phyloP scores from a whole-genome alignment of 371 early-diverging fungal genomes.

The Mortierella sp. region DNA sequence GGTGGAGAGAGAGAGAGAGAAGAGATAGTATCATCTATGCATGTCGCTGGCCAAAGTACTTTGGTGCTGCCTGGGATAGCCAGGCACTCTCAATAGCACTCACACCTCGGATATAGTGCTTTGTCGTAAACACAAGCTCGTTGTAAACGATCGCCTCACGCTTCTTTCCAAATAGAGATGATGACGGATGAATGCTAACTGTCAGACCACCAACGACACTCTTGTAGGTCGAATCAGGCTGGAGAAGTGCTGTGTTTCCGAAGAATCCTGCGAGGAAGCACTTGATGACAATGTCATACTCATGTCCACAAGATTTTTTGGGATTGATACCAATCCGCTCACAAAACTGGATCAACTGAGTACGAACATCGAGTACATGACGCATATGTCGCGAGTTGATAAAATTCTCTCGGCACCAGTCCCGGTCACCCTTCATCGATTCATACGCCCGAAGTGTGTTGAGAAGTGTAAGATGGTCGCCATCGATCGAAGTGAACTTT shows the following conservation, averaged over 20 bases:
- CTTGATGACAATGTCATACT: slow-evolving; percentile 79
- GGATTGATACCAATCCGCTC: slow-evolving; percentile 74
- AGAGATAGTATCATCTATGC: slow-evolving; percentile 5
- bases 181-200: slow-evolving; percentile 91
- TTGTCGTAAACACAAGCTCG: slow-evolving; percentile 92
- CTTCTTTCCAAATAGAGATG: slow-evolving; percentile 83
- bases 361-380: slow-evolving; percentile 88
- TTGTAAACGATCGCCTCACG: slow-evolving; percentile 89
- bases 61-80: slow-evolving; percentile 86
- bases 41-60: slow-evolving; percentile 66
- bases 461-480: slow-evolving; percentile 92
- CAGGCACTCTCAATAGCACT: slow-evolving; percentile 86
- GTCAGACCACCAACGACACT: slow-evolving; percentile 78
- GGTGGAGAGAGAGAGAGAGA: background rate
- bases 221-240: slow-evolving; percentile 90
- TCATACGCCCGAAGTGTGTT: slow-evolving; percentile 83
- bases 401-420: slow-evolving; percentile 94
- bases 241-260: slow-evolving; percentile 86
- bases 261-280: slow-evolving; percentile 94
- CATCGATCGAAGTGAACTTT: slow-evolving; percentile 76
- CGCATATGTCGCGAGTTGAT: slow-evolving; percentile 86
- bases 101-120: slow-evolving; percentile 87
- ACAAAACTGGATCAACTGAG: slow-evolving; percentile 86
- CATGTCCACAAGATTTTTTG: slow-evolving; percentile 70
- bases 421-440: slow-evolving; percentile 75